Percentiles rank a stretch among this genome's conserved stretches.
Evolutionary conservation across 345 rosid genomes (phyloP).

Genomic region (Limnanthes douglasii): DNA sequence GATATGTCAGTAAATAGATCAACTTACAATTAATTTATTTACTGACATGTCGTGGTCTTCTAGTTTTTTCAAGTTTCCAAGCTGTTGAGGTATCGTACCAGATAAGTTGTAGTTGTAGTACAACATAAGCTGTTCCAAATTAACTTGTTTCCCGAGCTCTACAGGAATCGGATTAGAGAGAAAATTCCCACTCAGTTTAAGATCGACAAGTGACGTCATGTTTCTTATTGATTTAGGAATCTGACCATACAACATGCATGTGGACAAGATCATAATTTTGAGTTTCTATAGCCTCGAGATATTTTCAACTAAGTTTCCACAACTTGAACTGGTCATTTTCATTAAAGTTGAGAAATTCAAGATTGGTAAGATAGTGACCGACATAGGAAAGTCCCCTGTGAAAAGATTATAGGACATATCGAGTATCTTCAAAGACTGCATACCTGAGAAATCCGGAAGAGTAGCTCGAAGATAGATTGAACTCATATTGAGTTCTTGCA

Average conservation of each 20-base stretch:
- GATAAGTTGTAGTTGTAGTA: constrained; percentile 60
- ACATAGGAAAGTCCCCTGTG: constrained; percentile 48
- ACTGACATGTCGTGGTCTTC: constrained; percentile 81
- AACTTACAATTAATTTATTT: constrained; percentile 47
- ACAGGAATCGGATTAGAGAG: constrained; percentile 50
- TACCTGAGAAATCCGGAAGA: constrained; percentile 48
- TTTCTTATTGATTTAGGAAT: constrained; percentile 68
- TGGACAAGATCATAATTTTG: constrained; percentile 41
- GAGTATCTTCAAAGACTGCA: constrained; percentile 39
- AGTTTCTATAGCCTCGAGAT: constrained; percentile 44
- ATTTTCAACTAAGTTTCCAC: constrained; percentile 41
- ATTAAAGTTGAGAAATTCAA: constrained; percentile 37
- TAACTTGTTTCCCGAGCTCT: constrained; percentile 59
- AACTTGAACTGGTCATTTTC: constrained; percentile 26
- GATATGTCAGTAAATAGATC: constrained; percentile 80
- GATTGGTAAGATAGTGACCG: constrained; percentile 42
- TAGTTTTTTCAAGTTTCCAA: constrained; percentile 81
- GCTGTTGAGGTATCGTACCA: constrained; percentile 65
- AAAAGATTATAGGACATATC: constrained; percentile 62
- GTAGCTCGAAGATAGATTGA: constrained; percentile 20
- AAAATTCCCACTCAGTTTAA: constrained; percentile 71
- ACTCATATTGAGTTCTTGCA: constrained; percentile 39
- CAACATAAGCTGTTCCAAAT: constrained; percentile 65
- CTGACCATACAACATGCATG: constrained; percentile 45
- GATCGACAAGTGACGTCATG: constrained; percentile 75